Evolutionary conservation across 2,329 filamentous ascomycete species (phyloP).

Genomic region (Aspergillus unguis): DNA sequence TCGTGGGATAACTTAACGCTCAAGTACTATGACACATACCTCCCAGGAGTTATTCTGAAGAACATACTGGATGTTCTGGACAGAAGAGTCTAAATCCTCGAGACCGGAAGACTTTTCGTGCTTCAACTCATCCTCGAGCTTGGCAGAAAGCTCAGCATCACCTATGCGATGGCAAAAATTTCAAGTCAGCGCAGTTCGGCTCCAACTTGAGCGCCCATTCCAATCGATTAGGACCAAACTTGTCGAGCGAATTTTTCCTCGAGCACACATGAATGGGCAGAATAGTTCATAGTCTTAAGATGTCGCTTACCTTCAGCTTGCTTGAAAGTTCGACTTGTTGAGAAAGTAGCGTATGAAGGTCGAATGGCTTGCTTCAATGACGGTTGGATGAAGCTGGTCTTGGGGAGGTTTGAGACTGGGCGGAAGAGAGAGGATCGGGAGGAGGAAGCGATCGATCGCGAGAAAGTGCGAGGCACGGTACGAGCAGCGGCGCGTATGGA

Average conservation of each 20-base stretch:
- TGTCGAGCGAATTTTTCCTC: too few species aligned
- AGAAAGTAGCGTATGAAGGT: constrained; percentile 46
- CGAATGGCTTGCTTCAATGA: constrained; percentile 45
- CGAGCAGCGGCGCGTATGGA: constrained; percentile 65
- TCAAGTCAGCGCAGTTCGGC: neutral
- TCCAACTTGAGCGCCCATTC: neutral
- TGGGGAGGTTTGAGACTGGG: constrained; percentile 48
- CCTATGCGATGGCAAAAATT: constrained; percentile 35
- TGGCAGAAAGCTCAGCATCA: constrained; percentile 77
- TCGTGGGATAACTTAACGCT: neutral
- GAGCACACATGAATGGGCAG: too few species aligned
- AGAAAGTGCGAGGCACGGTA: constrained; percentile 62
- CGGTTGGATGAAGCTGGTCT: constrained; percentile 50
- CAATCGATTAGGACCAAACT: neutral
- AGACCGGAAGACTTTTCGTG: constrained; percentile 79
- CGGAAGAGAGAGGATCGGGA: constrained; percentile 46
- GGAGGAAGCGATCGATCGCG: constrained; percentile 54
- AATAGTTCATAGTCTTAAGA: neutral
- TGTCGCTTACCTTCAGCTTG: constrained; percentile 45
- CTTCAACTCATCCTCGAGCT: constrained; percentile 78
- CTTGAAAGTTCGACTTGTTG: constrained; percentile 41
- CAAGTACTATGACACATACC: constrained; percentile 43
- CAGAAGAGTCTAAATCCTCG: constrained; percentile 68
- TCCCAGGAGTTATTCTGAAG: constrained; percentile 80
- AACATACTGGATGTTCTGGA: constrained; percentile 90